Base-by-base conservation (phyloP, 2,329 filamentous ascomycete genomes). In the Xylariomycetidae sp. region DNA sequence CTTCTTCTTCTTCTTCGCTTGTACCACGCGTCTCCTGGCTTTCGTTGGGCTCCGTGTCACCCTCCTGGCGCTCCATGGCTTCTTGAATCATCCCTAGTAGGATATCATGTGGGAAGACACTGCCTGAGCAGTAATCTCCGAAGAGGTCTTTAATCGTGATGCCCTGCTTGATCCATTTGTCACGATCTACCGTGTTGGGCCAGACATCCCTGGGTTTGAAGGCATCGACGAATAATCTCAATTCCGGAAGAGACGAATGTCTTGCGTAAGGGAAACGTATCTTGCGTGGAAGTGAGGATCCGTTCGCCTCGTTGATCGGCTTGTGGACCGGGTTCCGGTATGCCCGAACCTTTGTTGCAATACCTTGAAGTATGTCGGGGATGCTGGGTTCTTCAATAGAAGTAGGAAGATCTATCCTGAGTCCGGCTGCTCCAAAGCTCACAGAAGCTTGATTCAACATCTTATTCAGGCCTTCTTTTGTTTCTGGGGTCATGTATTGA, bases 231-330 rank as follows among this genome's bases (percentile, higher is more conserved):
- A 96, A 63, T 33, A 78, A 62, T 42, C 86, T 83, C 3, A 94
- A 71, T 54, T 96, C 90, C 0, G 69, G 64, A 40, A 92, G 90
- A 0, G 87, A 94, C 0, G 90, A 94, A 57, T 97, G 90, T 1
- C 90, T 76, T 1, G 90, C 90, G 52, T 89, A 96, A 0, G 89
- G 86, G 45, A 95, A 96, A 0, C 55, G 62, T 3, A 81, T 74
- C 0, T 51, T 50, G 10, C 48, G 61, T 0, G 70, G 61, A 3
- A 74, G 50, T 23, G 8, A n/a, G 20, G 8, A 8, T 23, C 20
- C 20, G n/a, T 23, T n/a, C 8, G 8, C 20, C n/a, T 23, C 20
- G 20, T 23, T 23, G n/a, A 8, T 23, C 15, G 20, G 9, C n/a
- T 44, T 34, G n/a, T 34, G 36, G 13, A 42, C 38, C 5, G 39